Evolutionary conservation across 1,284 basidiomycete genomes (phyloP).

Genomic region (Puccinia hordei): DNA sequence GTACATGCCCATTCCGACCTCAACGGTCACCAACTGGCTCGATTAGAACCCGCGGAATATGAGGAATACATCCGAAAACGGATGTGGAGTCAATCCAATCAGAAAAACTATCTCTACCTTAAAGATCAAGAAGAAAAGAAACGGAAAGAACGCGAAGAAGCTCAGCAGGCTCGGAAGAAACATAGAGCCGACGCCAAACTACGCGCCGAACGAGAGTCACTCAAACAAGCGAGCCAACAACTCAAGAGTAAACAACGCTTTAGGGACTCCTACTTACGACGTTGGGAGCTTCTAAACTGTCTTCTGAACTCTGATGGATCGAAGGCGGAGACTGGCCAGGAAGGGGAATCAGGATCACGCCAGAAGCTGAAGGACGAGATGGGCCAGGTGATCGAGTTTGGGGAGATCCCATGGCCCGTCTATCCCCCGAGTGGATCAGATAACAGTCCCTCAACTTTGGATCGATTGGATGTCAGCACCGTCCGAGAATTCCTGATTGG

Average conservation of each 20-base stretch:
- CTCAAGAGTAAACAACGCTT: background rate
- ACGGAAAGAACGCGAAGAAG: conserved; percentile 14
- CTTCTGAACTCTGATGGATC: conserved; percentile 19
- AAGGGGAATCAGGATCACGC: conserved; percentile 7
- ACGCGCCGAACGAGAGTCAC: background rate
- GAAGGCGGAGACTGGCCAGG: background rate
- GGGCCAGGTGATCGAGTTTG: conserved; percentile 30
- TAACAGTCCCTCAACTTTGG: background rate
- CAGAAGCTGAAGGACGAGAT: conserved; percentile 18
- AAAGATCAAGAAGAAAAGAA: conserved; percentile 38
- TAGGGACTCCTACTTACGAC: conserved; percentile 1
- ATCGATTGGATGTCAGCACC: background rate
- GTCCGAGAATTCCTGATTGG: conserved; percentile 29
- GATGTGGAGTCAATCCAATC: conserved; percentile 46
- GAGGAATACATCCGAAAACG: conserved; percentile 44
- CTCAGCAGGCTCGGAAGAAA: conserved; percentile 19
- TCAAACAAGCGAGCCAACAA: conserved; percentile 3
- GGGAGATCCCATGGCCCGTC: conserved; percentile 46
- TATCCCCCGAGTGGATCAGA: conserved; percentile 1
- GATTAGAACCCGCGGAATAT: conserved; percentile 39
- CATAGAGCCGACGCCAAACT: conserved; percentile 19
- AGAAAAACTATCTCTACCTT: conserved; percentile 17
- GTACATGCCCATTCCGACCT: conserved; percentile 23
- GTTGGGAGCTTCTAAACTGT: conserved; percentile 35
- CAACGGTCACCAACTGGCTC: conserved; percentile 1